phyloP scores from a whole-genome alignment of 345 rosid species.

The Lepidium aucheri region DNA sequence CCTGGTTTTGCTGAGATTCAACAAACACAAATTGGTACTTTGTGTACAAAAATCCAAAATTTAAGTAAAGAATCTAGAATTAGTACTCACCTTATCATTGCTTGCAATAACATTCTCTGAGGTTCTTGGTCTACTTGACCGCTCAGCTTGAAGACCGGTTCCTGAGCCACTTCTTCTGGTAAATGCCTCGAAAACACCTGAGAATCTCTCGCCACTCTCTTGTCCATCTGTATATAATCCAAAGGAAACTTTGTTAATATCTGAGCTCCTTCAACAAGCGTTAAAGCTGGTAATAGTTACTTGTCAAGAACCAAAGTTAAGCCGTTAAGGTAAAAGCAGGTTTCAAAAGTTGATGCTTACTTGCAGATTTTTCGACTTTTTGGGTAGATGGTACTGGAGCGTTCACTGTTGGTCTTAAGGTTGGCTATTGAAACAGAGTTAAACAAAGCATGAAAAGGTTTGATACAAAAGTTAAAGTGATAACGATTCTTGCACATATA shows the following conservation, averaged over 20 bases:
- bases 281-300: background rate
- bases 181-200: slow-evolving; percentile 80
- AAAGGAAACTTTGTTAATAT: background rate
- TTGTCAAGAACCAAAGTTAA: background rate
- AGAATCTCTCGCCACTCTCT: slow-evolving; percentile 66
- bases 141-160: slow-evolving; percentile 30
- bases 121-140: slow-evolving; percentile 24
- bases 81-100: slow-evolving; percentile 18
- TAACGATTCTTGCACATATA: background rate
- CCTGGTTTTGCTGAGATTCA: slow-evolving; percentile 51
- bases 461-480: background rate
- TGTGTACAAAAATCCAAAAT: background rate
- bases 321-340: background rate
- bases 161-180: slow-evolving; percentile 49
- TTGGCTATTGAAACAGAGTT: slow-evolving; percentile 34
- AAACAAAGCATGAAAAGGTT: background rate
- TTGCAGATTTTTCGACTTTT: slow-evolving; percentile 58
- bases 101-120: slow-evolving; percentile 27
- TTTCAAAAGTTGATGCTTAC: slow-evolving; percentile 24
- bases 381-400: slow-evolving; percentile 51
- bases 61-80: background rate
- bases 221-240: slow-evolving; percentile 44
- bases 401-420: slow-evolving; percentile 42
- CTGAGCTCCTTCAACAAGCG: background rate
- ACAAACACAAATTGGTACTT: background rate